These are phyloP conservation scores for Fulvia fulva DNA, from an alignment of 2,329 filamentous ascomycete species.

Conservation along the genomic window DNA sequence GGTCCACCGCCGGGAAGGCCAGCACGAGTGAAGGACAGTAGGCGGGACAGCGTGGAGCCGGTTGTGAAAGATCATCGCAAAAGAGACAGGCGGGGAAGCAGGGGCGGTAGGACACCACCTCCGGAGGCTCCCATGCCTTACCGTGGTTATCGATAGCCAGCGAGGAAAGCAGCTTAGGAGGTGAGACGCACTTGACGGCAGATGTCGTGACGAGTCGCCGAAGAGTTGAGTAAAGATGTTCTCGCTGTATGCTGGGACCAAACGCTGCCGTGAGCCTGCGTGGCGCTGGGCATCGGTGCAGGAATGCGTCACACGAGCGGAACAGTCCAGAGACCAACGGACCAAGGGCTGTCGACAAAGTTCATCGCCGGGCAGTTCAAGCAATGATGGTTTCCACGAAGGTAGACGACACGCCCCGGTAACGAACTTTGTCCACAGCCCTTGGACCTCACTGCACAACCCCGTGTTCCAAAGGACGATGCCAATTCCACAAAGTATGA, in stretches of 20 bases:
- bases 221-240: too few relatives aligned
- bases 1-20: slow-evolving; percentile 11
- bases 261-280: too few relatives aligned
- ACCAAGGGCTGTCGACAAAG: too few relatives aligned
- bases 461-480: neutral
- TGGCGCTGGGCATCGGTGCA: too few relatives aligned
- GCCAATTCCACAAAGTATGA: neutral
- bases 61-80: slow-evolving; percentile 18
- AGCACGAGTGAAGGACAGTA: slow-evolving; percentile 19
- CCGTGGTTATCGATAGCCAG: slow-evolving; percentile 3
- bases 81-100: slow-evolving; percentile 22
- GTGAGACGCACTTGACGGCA: neutral
- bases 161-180: neutral
- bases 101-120: slow-evolving; percentile 22
- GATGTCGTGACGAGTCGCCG: neutral
- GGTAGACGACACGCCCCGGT: too few relatives aligned
- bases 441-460: too few relatives aligned
- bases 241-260: too few relatives aligned
- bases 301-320: too few relatives aligned
- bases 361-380: too few relatives aligned
- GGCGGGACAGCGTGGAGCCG: slow-evolving; percentile 28
- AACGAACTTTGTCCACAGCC: too few relatives aligned
- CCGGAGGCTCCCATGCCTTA: slow-evolving; percentile 23
- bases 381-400: too few relatives aligned
- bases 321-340: too few relatives aligned